A percentile compares a stretch with the other conserved stretches of the same genome.
Conservation (phyloP, 495 filamentous ascomycete genomes). For the Aspergillus biplanus region DNA sequence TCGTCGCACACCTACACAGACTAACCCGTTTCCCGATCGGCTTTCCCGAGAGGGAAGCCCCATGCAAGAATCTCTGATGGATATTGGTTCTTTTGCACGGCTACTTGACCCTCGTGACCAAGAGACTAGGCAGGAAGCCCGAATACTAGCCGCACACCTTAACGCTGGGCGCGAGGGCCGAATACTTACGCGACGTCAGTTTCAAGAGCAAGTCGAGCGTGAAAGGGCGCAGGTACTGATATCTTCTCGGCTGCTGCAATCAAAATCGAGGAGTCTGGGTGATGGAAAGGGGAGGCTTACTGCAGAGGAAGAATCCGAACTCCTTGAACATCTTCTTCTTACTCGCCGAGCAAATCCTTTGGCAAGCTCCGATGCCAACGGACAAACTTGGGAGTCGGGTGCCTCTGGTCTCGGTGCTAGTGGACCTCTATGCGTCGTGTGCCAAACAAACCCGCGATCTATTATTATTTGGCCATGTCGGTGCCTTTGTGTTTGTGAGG, state of each 20-base stretch:
- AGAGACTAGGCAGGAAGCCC: constrained; percentile 79
- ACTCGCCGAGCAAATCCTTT: constrained; percentile 49
- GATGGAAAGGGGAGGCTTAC: constrained; percentile 48
- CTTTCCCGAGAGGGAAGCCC: constrained; percentile 62
- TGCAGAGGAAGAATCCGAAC: constrained; percentile 73
- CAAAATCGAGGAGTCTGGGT: constrained; percentile 18
- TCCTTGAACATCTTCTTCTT: constrained; percentile 84
- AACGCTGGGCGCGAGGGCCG: constrained; percentile 50
- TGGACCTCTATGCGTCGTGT: constrained; percentile 91
- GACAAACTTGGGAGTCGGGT: constrained; percentile 63
- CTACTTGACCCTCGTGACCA: constrained; percentile 80
- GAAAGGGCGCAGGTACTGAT: constrained; percentile 70
- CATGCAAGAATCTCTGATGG: constrained; percentile 63
- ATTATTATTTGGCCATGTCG: constrained; percentile 97
- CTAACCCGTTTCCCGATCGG: constrained; percentile 42
- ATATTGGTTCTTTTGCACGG: constrained; percentile 70
- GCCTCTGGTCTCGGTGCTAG: constrained; percentile 70
- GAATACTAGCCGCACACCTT: constrained; percentile 80
- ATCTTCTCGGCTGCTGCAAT: constrained; percentile 36
- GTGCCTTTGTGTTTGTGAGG: constrained; percentile 91
- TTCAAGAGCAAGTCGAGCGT: constrained; percentile 63
- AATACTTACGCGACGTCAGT: constrained; percentile 83
- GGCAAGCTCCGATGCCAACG: constrained; percentile 24
- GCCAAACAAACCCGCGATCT: constrained; percentile 82
- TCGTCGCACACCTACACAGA: constrained; percentile 76